A percentile compares a stretch with the other conserved stretches of the same genome.
These are phyloP conservation scores for Linnemannia elongata DNA, from an alignment of 192 early-diverging fungal species.

Conservation along the genomic window DNA sequence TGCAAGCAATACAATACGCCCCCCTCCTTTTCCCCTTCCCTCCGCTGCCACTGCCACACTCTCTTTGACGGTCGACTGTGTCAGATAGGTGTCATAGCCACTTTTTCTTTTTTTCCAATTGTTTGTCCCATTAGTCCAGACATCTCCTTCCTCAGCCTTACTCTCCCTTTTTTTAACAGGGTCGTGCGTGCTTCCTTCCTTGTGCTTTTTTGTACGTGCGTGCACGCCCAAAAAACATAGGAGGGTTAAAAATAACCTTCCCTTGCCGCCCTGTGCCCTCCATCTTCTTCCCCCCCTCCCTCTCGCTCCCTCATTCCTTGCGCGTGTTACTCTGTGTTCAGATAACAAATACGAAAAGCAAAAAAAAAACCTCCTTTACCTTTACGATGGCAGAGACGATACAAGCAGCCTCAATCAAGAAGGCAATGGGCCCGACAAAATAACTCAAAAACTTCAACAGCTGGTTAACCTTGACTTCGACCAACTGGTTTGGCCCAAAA, in stretches of 20 bases:
- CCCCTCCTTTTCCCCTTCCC: neutral
- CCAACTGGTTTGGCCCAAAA: conserved; percentile 74
- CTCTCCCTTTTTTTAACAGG: neutral
- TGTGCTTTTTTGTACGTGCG: neutral
- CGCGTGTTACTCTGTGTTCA: neutral
- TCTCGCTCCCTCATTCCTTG: neutral
- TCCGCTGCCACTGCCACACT: conserved; percentile 1
- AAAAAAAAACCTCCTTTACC: conserved; percentile 6
- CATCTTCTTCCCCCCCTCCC: neutral
- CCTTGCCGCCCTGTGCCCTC: neutral
- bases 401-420: conserved; percentile 69
- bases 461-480: conserved; percentile 59
- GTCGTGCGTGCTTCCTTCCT: neutral
- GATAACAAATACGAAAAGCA: neutral
- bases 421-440: conserved; percentile 75
- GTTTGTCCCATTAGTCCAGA: neutral
- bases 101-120: neutral
- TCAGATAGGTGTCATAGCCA: conserved; percentile 1
- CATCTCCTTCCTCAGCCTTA: neutral
- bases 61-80: neutral
- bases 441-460: conserved; percentile 63
- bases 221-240: neutral
- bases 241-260: neutral
- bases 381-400: conserved; percentile 56
- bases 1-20: neutral